Base-by-base conservation (phyloP, 148 eudicot genomes). In the Pouteria glomerata region DNA sequence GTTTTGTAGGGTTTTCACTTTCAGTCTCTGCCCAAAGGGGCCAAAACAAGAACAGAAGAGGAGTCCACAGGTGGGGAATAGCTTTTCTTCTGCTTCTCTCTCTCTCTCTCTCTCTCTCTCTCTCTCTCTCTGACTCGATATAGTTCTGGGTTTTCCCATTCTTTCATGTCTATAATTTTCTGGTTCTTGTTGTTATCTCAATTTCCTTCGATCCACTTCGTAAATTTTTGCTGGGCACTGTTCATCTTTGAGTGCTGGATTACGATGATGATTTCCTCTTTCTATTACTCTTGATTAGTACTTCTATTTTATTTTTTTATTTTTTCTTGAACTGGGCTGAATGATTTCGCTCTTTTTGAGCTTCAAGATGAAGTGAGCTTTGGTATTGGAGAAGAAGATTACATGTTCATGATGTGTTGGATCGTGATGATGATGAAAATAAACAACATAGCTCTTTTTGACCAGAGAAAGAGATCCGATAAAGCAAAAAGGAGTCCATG, bases 291-390 rank as follows among this genome's bases (percentile, higher is more conserved):
- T 47, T 68, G 41, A 35, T 55, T 31, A 15, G 58, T 12, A 1
- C 33, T 47, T 72, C 81, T 64, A 59, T 41, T 21, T 52, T 10
- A 26, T 42, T 37, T 26, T 64, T 41, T 16, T 44, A 8, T 21
- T 42, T 47, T 26, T 68, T 68, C 73, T 53, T 52, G n/a, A 73
- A 39, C 63, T 65, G 60, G 31, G 53, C 3, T 35, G 56, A 50
- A 67, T 77, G 63, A 78, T 78, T 78, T 53, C 71, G 61, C 61
- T 27, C 73, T 53, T 73, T 73, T 60, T 67, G 60, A 73, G 73
- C 72, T 76, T 76, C 57, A 71, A 47, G 64, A 65, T 35, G 80
- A 77, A 67, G 69, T 61, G 70, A 67, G 62, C 74, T 73, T 78
- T 41, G 77, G 64, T 73, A 57, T 68, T 73, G 27, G 72, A 51